A percentile compares a stretch with the other conserved stretches of the same genome.
Evolutionary conservation across 352 stramenopile genomes (phyloP).

Genomic region (Phytophthora lateralis): DNA sequence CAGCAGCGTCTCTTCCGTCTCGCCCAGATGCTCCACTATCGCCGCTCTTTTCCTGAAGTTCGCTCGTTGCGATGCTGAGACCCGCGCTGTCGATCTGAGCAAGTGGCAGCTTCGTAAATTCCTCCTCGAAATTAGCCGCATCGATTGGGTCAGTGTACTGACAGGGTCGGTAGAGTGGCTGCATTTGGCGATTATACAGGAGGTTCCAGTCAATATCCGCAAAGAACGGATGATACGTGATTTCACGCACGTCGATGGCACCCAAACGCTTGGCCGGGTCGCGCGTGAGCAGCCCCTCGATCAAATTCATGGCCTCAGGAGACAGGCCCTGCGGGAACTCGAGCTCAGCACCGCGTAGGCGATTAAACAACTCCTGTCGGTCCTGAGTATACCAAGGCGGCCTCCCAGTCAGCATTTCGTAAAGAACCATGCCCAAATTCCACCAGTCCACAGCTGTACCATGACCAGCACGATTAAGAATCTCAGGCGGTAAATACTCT

Average conservation of each 20-base stretch:
- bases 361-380: slow-evolving; percentile 73
- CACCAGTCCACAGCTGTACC: slow-evolving; percentile 87
- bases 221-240: slow-evolving; percentile 87
- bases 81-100: slow-evolving; percentile 71
- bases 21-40: slow-evolving; percentile 16
- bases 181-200: slow-evolving; percentile 76
- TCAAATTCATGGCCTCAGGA: slow-evolving; percentile 74
- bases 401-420: slow-evolving; percentile 82
- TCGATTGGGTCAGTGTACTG: slow-evolving; percentile 86
- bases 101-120: slow-evolving; percentile 82
- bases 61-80: slow-evolving; percentile 58
- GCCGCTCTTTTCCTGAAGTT: slow-evolving; percentile 36
- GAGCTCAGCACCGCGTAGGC: slow-evolving; percentile 66
- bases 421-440: slow-evolving; percentile 85
- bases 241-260: slow-evolving; percentile 72
- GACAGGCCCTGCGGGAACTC: slow-evolving; percentile 77
- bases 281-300: slow-evolving; percentile 90
- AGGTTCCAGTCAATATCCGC: slow-evolving; percentile 82
- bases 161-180: slow-evolving; percentile 81
- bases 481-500: slow-evolving; percentile 85
- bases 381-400: slow-evolving; percentile 86
- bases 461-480: slow-evolving; percentile 79
- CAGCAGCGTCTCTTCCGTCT: slow-evolving; percentile 18
- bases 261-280: slow-evolving; percentile 93
- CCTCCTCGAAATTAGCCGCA: slow-evolving; percentile 85